Evolutionary conservation across 2,329 filamentous ascomycete genomes (phyloP).

Genomic region (Penicillium hordei): DNA sequence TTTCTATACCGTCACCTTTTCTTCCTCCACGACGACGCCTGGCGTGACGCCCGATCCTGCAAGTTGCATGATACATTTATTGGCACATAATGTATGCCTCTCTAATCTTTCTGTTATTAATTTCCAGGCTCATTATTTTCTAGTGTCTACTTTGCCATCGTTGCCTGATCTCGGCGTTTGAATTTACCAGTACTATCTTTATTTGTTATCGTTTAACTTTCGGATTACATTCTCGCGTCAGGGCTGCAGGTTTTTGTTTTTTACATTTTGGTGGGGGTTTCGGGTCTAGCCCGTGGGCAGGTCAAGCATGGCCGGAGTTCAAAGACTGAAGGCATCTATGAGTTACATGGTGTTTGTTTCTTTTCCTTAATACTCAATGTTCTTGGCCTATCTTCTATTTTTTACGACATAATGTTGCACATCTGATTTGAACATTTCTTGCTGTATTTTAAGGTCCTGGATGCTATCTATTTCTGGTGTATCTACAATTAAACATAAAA

Average conservation of each 20-base stretch:
- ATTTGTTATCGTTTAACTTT: no score
- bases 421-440: not conserved
- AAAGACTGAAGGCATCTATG: constrained; percentile 22
- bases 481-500: not conserved
- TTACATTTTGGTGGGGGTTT: constrained; percentile 13
- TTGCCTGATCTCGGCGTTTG: constrained; percentile 19
- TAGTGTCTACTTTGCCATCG: constrained; percentile 6
- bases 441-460: constrained; percentile 1
- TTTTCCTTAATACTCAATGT: constrained; percentile 12
- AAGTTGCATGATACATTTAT: constrained; percentile 7
- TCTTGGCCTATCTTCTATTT: constrained; percentile 2
- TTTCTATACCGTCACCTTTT: not conserved
- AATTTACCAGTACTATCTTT: constrained; percentile 11
- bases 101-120: not conserved
- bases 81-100: constrained; percentile 8
- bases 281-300: constrained; percentile 16
- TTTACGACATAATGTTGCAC: constrained; percentile 33
- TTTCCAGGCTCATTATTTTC: not conserved
- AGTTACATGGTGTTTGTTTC: constrained; percentile 11
- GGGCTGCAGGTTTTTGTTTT: constrained; percentile 11
- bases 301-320: constrained; percentile 30
- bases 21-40: not conserved
- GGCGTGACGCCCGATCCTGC: not conserved
- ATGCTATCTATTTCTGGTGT: not conserved
- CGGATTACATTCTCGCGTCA: constrained; percentile 11